Base-by-base conservation (phyloP, 306 rosid species). In the Crotalaria pallida region DNA sequence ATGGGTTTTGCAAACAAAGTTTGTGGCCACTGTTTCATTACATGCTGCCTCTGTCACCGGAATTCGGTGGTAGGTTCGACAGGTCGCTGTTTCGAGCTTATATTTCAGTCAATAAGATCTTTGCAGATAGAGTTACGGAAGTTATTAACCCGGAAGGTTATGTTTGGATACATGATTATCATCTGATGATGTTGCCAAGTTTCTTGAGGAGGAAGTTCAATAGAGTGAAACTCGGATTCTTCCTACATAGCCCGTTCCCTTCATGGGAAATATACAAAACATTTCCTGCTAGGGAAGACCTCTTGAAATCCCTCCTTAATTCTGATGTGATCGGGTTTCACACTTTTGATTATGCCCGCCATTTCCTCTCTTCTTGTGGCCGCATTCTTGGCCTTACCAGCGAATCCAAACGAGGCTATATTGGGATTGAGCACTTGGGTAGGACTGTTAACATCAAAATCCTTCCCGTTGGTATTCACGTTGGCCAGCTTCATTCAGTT, bases 151-250 rank as follows among this genome's bases (percentile, higher is more conserved):
- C 97, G 9, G 96, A 91, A 40, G 96, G 88, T 77, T 86, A 73
- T 59, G 96, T 91, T 44, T 91, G 97, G 97, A 77, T 91, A 48
- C 97, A 91, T 76, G 97, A 91, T 75, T 91, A 91, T 79, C 97
- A 91, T 75, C 82, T 91, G 27, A 91, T 88, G 96, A 90, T 91
- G 58, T 74, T 91, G 2, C 97, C 97, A 3, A 91, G 90, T 61
- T 91, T 91, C 83, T 81, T 91, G 88, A 76, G 97, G 83, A 91
- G 86, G 82, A 84, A 96, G 44, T 91, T 91, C 70, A 88, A 88
- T 61, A 75, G 92, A 5, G 96, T 75, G 26, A 91, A 87, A 22
- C 88, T 91, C 10, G 97, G 97, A 40, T 90, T 90, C 78, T 90
- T 90, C 69, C 87, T 90, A 24, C 97, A 90, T 17, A 90, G 97